phyloP scores from a whole-genome alignment of 176 grass and related monocot genomes.

The maize (Zea mays) region DNA sequence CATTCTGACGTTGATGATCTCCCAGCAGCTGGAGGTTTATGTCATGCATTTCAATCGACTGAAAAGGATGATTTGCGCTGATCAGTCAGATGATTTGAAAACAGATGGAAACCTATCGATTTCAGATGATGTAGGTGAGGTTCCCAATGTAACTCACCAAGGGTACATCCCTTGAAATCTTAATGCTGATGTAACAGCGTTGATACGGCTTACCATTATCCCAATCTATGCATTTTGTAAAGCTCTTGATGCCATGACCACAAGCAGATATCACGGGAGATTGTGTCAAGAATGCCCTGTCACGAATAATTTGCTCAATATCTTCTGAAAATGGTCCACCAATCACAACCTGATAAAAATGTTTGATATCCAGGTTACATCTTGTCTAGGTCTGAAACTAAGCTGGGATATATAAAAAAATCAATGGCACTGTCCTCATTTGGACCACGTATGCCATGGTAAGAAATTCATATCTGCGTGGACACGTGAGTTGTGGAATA shows the following conservation, averaged over 20 bases:
- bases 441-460: neutral
- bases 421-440: neutral
- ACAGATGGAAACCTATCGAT: neutral
- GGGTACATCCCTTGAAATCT: constrained; percentile 43
- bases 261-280: constrained; percentile 60
- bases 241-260: constrained; percentile 41
- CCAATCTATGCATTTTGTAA: constrained; percentile 48
- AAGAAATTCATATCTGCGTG: neutral
- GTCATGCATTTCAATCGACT: constrained; percentile 52
- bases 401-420: neutral
- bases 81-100: neutral
- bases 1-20: constrained; percentile 71
- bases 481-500: no score
- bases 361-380: constrained; percentile 5
- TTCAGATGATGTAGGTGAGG: constrained; percentile 16
- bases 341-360: constrained; percentile 76
- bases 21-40: constrained; percentile 70
- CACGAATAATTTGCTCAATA: constrained; percentile 62
- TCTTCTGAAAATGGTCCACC: constrained; percentile 55
- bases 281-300: constrained; percentile 56
- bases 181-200: constrained; percentile 55
- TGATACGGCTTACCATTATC: constrained; percentile 55
- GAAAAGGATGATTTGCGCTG: constrained; percentile 20
- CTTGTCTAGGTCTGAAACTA: constrained; percentile 5
- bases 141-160: constrained; percentile 39